These are phyloP conservation scores for Tolypocladium album DNA, from an alignment of 2,329 filamentous ascomycete species.

Conservation along the genomic window DNA sequence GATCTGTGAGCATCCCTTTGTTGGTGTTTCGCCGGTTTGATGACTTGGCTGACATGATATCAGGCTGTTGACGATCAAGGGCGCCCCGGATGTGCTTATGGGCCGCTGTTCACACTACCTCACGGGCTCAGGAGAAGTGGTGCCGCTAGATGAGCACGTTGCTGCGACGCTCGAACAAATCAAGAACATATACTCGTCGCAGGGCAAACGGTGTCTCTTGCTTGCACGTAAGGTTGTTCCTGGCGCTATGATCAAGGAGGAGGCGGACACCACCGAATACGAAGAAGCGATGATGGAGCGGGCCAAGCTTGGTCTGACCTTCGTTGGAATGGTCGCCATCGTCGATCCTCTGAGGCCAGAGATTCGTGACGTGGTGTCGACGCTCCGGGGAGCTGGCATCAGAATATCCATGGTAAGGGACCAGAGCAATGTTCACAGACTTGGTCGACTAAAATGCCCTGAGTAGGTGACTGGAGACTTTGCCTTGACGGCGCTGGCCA, in stretches of 20 bases:
- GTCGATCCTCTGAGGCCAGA: slow-evolving; percentile 70
- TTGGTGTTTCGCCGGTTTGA: not conserved
- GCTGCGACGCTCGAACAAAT: slow-evolving; percentile 39
- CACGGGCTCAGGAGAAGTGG: slow-evolving; percentile 40
- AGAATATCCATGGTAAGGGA: slow-evolving; percentile 60
- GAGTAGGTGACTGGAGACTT: slow-evolving; percentile 62
- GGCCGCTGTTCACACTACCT: slow-evolving; percentile 49
- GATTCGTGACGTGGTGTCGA: slow-evolving; percentile 56
- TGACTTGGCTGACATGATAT: not conserved
- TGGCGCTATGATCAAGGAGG: slow-evolving; percentile 23
- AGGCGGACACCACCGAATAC: slow-evolving; percentile 29
- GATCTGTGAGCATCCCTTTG: slow-evolving; percentile 23
- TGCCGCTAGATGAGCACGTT: slow-evolving; percentile 34
- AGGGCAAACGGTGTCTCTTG: slow-evolving; percentile 58
- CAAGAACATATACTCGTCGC: slow-evolving; percentile 58
- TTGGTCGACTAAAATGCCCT: not conserved
- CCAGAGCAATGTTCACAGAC: not conserved
- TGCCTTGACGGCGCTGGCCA: slow-evolving; percentile 61
- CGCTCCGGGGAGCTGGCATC: slow-evolving; percentile 58
- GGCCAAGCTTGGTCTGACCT: slow-evolving; percentile 46
- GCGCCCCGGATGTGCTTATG: slow-evolving; percentile 65
- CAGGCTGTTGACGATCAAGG: slow-evolving; percentile 63
- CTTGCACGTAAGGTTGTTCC: slow-evolving; percentile 50
- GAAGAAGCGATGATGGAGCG: slow-evolving; percentile 48
- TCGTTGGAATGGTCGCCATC: slow-evolving; percentile 66